phyloP scores from a whole-genome alignment of 495 filamentous ascomycete species.

The Penicillium coffeae region DNA sequence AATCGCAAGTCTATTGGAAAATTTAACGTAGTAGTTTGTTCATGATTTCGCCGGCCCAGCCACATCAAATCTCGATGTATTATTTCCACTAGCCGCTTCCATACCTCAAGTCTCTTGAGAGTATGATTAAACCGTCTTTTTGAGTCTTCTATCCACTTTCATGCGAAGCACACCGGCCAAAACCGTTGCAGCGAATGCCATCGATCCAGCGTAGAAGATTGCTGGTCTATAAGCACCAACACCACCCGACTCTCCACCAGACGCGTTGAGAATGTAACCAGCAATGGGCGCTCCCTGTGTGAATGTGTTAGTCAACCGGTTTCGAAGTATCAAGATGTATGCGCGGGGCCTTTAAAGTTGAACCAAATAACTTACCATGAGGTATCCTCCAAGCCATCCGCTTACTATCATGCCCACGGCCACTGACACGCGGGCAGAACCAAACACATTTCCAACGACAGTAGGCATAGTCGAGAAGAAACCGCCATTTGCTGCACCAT shows the following conservation, averaged over 20 bases:
- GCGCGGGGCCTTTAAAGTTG: background rate
- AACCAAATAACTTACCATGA: slow-evolving; percentile 37
- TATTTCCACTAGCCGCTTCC: too few species aligned
- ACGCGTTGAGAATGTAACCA: slow-evolving; percentile 52
- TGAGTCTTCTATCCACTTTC: slow-evolving; percentile 23
- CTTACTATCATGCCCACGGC: slow-evolving; percentile 61
- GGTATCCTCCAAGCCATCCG: slow-evolving; percentile 57
- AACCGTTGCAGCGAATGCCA: slow-evolving; percentile 28
- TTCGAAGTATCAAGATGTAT: too few species aligned
- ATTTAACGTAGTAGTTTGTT: too few species aligned
- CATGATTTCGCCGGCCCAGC: too few species aligned
- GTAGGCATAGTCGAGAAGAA: slow-evolving; percentile 62
- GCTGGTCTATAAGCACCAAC: slow-evolving; percentile 52
- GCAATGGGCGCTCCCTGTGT: slow-evolving; percentile 54
- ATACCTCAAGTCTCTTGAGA: too few species aligned
- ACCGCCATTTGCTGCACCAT: slow-evolving; percentile 52
- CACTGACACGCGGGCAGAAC: slow-evolving; percentile 48
- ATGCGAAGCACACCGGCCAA: slow-evolving; percentile 21
- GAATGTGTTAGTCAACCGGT: background rate
- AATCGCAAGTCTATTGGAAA: too few species aligned
- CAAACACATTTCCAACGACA: slow-evolving; percentile 55
- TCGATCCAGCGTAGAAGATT: slow-evolving; percentile 53
- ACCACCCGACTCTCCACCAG: slow-evolving; percentile 43
- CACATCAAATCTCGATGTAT: too few species aligned
- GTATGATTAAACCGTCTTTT: slow-evolving; percentile 23